These are phyloP conservation scores for Malus domestica DNA, from an alignment of 306 rosid genomes.

Conservation along the genomic window DNA sequence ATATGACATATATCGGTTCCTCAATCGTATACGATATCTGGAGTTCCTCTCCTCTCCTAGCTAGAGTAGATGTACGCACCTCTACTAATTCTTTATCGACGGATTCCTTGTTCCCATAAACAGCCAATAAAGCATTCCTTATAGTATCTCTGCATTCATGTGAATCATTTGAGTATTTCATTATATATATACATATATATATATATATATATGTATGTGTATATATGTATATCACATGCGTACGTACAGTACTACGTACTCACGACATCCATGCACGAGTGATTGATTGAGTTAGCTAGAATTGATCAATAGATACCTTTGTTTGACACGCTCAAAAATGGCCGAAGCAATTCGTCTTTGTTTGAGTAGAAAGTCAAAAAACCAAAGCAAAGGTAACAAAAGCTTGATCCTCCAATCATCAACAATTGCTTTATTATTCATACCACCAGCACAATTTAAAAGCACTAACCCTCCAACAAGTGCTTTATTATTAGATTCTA, in stretches of 20 bases:
- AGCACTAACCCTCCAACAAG: constrained; percentile 71
- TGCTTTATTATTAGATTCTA: constrained; percentile 52
- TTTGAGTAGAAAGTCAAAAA: constrained; percentile 64
- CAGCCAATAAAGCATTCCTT: constrained; percentile 57
- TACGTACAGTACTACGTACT: too few relatives aligned
- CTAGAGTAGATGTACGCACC: constrained; percentile 25
- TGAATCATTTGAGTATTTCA: neutral
- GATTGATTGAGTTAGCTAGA: too few relatives aligned
- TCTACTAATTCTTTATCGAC: constrained; percentile 85
- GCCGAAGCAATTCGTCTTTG: constrained; percentile 65
- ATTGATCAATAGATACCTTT: constrained; percentile 36
- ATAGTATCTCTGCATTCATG: constrained; percentile 58
- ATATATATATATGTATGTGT: neutral
- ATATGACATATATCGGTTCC: neutral
- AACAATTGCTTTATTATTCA: constrained; percentile 90
- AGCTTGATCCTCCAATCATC: constrained; percentile 97
- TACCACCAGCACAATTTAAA: constrained; percentile 86
- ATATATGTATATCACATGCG: too few relatives aligned
- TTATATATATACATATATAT: neutral
- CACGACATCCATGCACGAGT: too few relatives aligned
- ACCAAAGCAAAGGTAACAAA: constrained; percentile 65
- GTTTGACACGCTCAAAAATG: constrained; percentile 71
- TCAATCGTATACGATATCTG: too few relatives aligned
- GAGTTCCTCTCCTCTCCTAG: too few relatives aligned
- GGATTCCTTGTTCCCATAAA: constrained; percentile 68